Evolutionary conservation across 345 rosid species (phyloP).

Genomic region (Isatis tinctoria): DNA sequence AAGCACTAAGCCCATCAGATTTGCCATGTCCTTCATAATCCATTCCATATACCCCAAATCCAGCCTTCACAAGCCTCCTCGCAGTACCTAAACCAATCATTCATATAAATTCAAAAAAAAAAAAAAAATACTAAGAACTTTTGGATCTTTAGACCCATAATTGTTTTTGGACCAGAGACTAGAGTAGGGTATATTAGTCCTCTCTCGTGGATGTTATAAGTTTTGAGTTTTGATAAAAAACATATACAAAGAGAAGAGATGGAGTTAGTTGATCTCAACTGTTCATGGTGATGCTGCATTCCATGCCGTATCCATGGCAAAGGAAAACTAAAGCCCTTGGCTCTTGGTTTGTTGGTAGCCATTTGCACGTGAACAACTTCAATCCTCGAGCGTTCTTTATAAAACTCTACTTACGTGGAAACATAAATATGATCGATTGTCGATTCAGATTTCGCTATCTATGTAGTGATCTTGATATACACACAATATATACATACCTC

Average conservation of each 20-base stretch:
- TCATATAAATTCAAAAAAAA: not conserved
- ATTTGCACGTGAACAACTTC: slow-evolving; percentile 74
- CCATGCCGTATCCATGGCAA: slow-evolving; percentile 95
- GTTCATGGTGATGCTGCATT: slow-evolving; percentile 87
- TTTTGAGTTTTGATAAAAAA: not conserved
- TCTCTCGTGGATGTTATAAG: not conserved
- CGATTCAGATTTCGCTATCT: not conserved
- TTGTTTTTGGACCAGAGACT: not conserved
- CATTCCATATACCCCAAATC: slow-evolving; percentile 69
- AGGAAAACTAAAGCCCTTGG: slow-evolving; percentile 67
- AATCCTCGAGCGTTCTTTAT: slow-evolving; percentile 52
- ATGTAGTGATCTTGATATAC: not conserved
- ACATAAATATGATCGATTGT: not conserved
- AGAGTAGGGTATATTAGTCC: not conserved
- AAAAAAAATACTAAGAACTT: not conserved
- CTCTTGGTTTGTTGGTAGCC: slow-evolving; percentile 57
- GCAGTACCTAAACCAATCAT: slow-evolving; percentile 54
- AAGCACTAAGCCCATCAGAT: slow-evolving; percentile 55
- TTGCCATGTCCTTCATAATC: slow-evolving; percentile 96
- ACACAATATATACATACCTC: slow-evolving; percentile 6
- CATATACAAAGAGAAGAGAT: not conserved
- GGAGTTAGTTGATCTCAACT: slow-evolving; percentile 36
- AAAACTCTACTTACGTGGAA: slow-evolving; percentile 42
- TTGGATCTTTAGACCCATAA: not conserved
- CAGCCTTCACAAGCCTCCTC: slow-evolving; percentile 54